phyloP scores from a whole-genome alignment of 1,139 yeast genomes.

The Magnusiomyces ingens region DNA sequence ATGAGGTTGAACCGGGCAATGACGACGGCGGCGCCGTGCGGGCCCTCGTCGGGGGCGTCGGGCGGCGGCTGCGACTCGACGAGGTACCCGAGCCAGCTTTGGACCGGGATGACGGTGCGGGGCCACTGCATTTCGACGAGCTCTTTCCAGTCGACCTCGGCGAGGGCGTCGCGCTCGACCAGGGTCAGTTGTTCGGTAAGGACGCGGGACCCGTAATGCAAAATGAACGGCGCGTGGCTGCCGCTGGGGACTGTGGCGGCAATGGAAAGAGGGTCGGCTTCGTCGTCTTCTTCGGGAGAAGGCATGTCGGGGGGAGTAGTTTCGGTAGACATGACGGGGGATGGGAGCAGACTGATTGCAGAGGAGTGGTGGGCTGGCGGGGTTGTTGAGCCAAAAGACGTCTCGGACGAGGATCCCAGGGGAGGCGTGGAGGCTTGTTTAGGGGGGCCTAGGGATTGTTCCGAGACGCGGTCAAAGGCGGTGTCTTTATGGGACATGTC shows the following conservation, averaged over 20 bases:
- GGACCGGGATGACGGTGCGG: conserved; percentile 57
- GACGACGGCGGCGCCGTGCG: conserved; percentile 71
- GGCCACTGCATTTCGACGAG: conserved; percentile 73
- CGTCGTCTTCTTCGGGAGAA: background rate
- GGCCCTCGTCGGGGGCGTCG: background rate
- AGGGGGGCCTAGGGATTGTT: no score
- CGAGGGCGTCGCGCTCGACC: conserved; percentile 75
- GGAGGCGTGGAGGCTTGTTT: no score
- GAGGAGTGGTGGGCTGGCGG: background rate
- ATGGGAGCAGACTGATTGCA: background rate
- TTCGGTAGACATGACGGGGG: background rate
- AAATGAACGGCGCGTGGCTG: conserved; percentile 70
- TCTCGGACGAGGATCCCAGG: no score
- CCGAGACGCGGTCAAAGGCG: no score
- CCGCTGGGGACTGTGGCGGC: conserved; percentile 16
- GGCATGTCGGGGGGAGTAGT: background rate
- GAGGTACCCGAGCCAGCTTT: conserved; percentile 78
- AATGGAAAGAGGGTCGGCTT: conserved; percentile 11
- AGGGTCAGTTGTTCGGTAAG: conserved; percentile 77
- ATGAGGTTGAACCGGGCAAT: conserved; percentile 81
- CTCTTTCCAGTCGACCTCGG: conserved; percentile 90
- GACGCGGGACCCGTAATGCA: conserved; percentile 58
- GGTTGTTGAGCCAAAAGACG: background rate
- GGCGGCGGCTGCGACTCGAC: conserved; percentile 34
- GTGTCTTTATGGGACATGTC: no score